Evolutionary conservation across 352 stramenopile genomes (phyloP).

Genomic region (Globisporangium nunn): DNA sequence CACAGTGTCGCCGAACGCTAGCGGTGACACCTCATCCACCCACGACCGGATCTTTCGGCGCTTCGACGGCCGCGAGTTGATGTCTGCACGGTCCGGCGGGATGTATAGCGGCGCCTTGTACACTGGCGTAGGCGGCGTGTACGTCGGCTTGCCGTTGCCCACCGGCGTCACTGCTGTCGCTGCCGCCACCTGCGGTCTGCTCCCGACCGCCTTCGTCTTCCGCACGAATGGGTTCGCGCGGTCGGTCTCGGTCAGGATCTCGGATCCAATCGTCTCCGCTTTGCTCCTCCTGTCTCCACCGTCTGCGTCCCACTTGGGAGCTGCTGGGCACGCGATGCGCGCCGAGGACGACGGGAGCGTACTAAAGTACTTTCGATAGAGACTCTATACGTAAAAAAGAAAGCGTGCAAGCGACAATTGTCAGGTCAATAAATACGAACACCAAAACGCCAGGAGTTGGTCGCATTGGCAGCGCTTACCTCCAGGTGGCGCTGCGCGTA

Average conservation of each 20-base stretch:
- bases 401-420: no score
- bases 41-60: slow-evolving; percentile 84
- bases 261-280: slow-evolving; percentile 32
- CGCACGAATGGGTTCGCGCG: slow-evolving; percentile 50
- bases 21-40: slow-evolving; percentile 67
- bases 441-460: no score
- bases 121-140: slow-evolving; percentile 28
- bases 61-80: slow-evolving; percentile 47
- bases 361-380: slow-evolving; percentile 79
- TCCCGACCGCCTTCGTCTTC: slow-evolving; percentile 18
- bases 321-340: slow-evolving; percentile 35
- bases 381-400: slow-evolving; percentile 14
- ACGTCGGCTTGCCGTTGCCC: slow-evolving; percentile 18
- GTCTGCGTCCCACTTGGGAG: slow-evolving; percentile 58
- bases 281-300: slow-evolving; percentile 31
- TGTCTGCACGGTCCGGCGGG: slow-evolving; percentile 45
- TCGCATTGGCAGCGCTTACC: slow-evolving; percentile 19
- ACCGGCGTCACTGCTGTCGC: slow-evolving; percentile 8
- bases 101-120: slow-evolving; percentile 76
- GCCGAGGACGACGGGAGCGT: slow-evolving; percentile 48
- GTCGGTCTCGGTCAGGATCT: slow-evolving; percentile 69
- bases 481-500: slow-evolving; percentile 64
- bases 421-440: no score
- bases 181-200: slow-evolving; percentile 7
- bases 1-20: slow-evolving; percentile 57